phyloP scores from a whole-genome alignment of 768 basidiomycete species.

The Tylopilus sp. region DNA sequence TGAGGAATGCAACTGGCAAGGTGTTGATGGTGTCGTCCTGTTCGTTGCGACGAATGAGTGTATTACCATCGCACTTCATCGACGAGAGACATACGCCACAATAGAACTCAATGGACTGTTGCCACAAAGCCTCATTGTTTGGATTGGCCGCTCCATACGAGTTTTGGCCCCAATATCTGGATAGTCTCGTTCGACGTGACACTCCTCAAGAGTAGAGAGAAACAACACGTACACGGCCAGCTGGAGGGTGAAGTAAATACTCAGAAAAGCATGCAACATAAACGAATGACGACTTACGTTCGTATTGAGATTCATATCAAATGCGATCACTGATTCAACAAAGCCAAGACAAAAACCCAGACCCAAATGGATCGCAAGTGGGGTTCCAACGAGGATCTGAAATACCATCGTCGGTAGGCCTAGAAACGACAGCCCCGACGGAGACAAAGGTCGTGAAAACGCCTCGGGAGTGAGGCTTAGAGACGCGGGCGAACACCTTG shows the following conservation, averaged over 20 bases:
- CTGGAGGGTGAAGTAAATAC: too few relatives aligned
- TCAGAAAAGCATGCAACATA: too few relatives aligned
- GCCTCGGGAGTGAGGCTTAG: background rate
- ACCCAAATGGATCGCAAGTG: slow-evolving; percentile 12
- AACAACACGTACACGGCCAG: slow-evolving; percentile 23
- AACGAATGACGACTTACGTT: too few relatives aligned
- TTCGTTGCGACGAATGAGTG: slow-evolving; percentile 5
- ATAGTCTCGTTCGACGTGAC: too few relatives aligned
- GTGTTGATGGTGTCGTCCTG: slow-evolving; percentile 67
- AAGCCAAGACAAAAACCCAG: slow-evolving; percentile 11
- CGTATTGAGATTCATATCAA: slow-evolving; percentile 23
- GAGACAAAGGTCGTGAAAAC: too few relatives aligned
- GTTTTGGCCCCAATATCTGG: slow-evolving; percentile 76
- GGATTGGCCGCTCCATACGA: slow-evolving; percentile 60
- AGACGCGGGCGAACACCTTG: too few relatives aligned
- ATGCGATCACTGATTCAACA: slow-evolving; percentile 16
- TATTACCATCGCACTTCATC: background rate
- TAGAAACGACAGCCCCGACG: background rate
- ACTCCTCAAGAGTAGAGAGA: too few relatives aligned
- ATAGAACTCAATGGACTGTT: slow-evolving; percentile 61
- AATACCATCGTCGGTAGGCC: slow-evolving; percentile 4
- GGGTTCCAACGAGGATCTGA: background rate
- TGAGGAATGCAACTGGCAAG: slow-evolving; percentile 66
- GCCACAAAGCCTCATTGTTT: slow-evolving; percentile 52
- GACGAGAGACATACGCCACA: slow-evolving; percentile 44